These are phyloP conservation scores for Alternaria viburni DNA, from an alignment of 2,329 filamentous ascomycete genomes.

Conservation along the genomic window DNA sequence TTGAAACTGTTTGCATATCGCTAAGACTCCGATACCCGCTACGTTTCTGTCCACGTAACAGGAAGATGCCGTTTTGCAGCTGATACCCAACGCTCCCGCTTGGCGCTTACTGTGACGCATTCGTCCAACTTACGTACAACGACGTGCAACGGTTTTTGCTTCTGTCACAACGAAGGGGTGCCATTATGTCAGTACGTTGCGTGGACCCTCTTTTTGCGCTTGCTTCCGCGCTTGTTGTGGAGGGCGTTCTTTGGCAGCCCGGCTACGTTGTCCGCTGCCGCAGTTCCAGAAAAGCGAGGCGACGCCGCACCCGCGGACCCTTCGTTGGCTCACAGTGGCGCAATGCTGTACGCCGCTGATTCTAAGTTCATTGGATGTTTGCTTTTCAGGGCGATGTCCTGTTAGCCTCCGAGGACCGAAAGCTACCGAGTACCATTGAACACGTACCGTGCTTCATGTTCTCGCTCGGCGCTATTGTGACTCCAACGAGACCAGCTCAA, in stretches of 20 bases:
- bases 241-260: background rate
- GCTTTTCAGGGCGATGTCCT: background rate
- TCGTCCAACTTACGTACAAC: background rate
- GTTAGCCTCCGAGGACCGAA: background rate
- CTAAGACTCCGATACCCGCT: background rate
- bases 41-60: background rate
- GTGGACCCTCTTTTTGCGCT: background rate
- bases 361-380: background rate
- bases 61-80: background rate
- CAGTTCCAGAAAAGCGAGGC: background rate
- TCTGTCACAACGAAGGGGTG: background rate
- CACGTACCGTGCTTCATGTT: background rate
- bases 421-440: background rate
- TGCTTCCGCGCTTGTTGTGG: background rate
- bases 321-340: background rate
- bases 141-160: background rate
- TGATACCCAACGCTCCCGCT: background rate
- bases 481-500: background rate
- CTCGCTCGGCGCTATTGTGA: background rate
- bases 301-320: background rate
- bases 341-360: background rate
- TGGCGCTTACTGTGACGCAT: background rate
- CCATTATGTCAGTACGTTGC: background rate
- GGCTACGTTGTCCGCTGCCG: background rate
- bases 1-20: background rate